Evolutionary conservation across 106 monocot species (phyloP).

Genomic region (Platanthera zijinensis): DNA sequence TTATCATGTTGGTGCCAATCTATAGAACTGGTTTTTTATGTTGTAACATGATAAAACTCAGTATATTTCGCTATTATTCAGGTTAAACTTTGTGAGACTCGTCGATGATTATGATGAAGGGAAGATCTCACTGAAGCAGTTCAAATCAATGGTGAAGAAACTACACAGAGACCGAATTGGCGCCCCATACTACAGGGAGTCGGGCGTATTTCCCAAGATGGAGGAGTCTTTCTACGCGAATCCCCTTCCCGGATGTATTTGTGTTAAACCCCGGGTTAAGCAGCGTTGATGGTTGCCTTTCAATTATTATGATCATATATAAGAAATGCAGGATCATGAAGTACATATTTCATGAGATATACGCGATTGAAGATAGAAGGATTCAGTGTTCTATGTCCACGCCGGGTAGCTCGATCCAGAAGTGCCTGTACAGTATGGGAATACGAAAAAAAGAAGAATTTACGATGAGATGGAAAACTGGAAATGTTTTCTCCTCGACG

Average conservation of each 20-base stretch:
- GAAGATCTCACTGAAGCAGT: conserved; percentile 66
- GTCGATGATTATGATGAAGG: conserved; percentile 73
- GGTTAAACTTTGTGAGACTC: conserved; percentile 62
- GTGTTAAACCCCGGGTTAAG: conserved; percentile 23
- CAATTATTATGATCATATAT: background rate
- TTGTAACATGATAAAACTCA: no score
- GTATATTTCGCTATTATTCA: conserved; percentile 14
- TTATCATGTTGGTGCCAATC: background rate
- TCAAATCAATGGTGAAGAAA: conserved; percentile 72
- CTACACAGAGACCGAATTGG: conserved; percentile 58
- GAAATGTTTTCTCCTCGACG: background rate
- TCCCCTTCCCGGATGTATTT: conserved; percentile 85
- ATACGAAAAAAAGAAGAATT: background rate
- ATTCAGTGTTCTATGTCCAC: background rate
- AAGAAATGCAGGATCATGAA: background rate
- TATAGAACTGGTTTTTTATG: background rate
- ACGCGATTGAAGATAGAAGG: background rate
- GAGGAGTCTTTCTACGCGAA: conserved; percentile 94
- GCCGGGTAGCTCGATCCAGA: background rate
- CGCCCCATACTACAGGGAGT: conserved; percentile 67
- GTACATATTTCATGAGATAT: background rate
- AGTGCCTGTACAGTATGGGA: background rate
- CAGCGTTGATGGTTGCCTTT: background rate
- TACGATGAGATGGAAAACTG: background rate
- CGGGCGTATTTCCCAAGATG: conserved; percentile 81